Evolutionary conservation across 2,329 filamentous ascomycete genomes (phyloP), one percentile per base, ranked within the genome.

Genomic region (Ilyonectria destructans): DNA sequence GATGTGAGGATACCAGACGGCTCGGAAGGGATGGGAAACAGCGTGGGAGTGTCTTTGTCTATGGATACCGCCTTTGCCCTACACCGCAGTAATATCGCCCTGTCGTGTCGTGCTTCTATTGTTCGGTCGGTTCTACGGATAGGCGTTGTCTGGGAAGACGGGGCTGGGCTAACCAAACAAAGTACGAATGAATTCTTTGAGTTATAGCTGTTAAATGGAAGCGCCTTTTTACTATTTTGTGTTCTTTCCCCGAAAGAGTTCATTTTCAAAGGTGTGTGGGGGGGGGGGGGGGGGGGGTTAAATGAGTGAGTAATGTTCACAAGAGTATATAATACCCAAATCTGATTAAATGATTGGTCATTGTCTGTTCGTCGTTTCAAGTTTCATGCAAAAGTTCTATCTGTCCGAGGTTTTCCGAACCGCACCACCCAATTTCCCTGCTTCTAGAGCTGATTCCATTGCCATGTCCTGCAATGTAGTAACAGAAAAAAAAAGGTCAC

Each of bases 121-220:
- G 65, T 73, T 68, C 66, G 58, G 65, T 70, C 69, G 72, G 68
- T 69, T 69, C 71, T 68, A 62, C 55, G 71, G 71, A 69, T 73
- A 69, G 74, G 74, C 74, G 74, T 76, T 76, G 62, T 68, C 65
- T 62, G 62, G 72, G 61, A 75, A 69, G 72, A 71, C 72, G 60
- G 62, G 65, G 58, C 59, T 67, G 62, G 71, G 65, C 65, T 68
- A 72, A 68, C 64, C 57, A 67, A 67, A 43, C 17, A 19, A 65
- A 63, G 65, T 69, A 66, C 55, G 61, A 74, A 58, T 71, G 58
- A 65, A 62, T 65, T 69, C 62, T 58, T 69, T 65, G 63, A 71
- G 65, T 71, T 72, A 66, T 70, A 68, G 65, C 62, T 68, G 60
- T 72, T 75, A 65, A 69, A 72, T 67, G 70, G 58, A 72, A 74